Evolutionary conservation across 1,284 basidiomycete genomes (phyloP).

Genomic region (Rhodotorula sp.): DNA sequence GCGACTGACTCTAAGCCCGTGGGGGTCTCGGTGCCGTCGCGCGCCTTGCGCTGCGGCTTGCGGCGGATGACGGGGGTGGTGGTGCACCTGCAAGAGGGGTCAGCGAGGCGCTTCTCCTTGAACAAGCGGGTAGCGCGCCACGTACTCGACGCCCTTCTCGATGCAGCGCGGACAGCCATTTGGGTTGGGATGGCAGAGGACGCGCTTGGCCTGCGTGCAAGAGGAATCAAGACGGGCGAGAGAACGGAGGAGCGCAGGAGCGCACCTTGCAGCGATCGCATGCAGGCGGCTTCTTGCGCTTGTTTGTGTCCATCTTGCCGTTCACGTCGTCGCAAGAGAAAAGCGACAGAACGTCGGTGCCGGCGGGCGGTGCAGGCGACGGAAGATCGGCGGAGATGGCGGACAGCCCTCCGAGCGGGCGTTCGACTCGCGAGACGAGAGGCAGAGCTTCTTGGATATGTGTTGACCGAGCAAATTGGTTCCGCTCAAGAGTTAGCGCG

Average conservation of each 20-base stretch:
- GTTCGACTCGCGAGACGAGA: too few relatives aligned
- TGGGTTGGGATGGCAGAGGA: not conserved
- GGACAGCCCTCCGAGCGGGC: too few relatives aligned
- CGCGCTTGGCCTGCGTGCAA: not conserved
- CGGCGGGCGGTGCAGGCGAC: too few relatives aligned
- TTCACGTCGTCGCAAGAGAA: too few relatives aligned
- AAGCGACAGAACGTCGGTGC: too few relatives aligned
- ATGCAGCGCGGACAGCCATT: not conserved
- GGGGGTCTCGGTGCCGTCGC: too few relatives aligned
- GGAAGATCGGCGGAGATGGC: too few relatives aligned
- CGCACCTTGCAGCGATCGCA: slow-evolving; percentile 1
- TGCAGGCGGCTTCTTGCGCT: not conserved
- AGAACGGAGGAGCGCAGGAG: not conserved
- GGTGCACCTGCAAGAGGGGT: not conserved
- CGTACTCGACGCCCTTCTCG: not conserved
- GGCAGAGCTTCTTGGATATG: too few relatives aligned
- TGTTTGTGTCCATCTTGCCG: not conserved
- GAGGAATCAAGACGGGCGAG: not conserved
- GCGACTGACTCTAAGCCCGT: too few relatives aligned
- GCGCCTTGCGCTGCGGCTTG: not conserved
- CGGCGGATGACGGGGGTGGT: not conserved
- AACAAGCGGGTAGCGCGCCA: not conserved
- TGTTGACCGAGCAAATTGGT: too few relatives aligned
- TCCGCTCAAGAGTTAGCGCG: too few relatives aligned
- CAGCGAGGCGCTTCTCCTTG: not conserved